phyloP scores from a whole-genome alignment of 2,329 filamentous ascomycete genomes.

The Elsinoe arachidis region DNA sequence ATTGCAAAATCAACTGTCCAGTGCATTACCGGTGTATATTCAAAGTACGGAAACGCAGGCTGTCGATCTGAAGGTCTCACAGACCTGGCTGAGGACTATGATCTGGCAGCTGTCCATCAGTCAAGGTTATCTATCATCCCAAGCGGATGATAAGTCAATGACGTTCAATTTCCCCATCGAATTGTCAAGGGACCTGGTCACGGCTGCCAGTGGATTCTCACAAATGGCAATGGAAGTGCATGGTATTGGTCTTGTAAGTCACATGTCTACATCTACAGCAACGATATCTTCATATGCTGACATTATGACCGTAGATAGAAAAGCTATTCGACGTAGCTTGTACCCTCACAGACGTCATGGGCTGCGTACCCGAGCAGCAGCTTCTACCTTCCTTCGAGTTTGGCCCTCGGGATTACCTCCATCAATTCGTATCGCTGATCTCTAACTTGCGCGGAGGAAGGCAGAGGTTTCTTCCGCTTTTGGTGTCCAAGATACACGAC shows the following conservation, averaged over 20 bases:
- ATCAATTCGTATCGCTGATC: slow-evolving; percentile 57
- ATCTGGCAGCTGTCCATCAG: slow-evolving; percentile 65
- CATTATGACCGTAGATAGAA: slow-evolving; percentile 49
- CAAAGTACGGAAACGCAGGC: slow-evolving; percentile 57
- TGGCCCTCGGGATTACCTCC: slow-evolving; percentile 65
- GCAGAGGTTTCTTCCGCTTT: slow-evolving; percentile 65
- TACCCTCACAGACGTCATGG: slow-evolving; percentile 64
- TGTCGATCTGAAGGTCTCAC: slow-evolving; percentile 59
- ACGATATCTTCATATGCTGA: not conserved
- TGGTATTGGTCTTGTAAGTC: slow-evolving; percentile 61
- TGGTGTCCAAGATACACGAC: slow-evolving; percentile 68
- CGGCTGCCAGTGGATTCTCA: slow-evolving; percentile 62
- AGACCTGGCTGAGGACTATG: slow-evolving; percentile 62
- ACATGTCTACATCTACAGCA: not conserved
- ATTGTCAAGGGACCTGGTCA: slow-evolving; percentile 51
- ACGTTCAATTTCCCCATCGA: slow-evolving; percentile 54
- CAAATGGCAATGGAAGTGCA: slow-evolving; percentile 65
- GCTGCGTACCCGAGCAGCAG: slow-evolving; percentile 39
- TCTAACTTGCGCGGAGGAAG: slow-evolving; percentile 65
- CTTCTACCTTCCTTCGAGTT: slow-evolving; percentile 50
- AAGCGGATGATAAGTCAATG: slow-evolving; percentile 50
- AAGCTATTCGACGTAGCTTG: slow-evolving; percentile 71
- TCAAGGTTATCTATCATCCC: slow-evolving; percentile 52
- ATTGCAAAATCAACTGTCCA: slow-evolving; percentile 43
- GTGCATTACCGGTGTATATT: slow-evolving; percentile 47